Base-by-base conservation (phyloP, 768 basidiomycete genomes). In the Serpula lacrymans region DNA sequence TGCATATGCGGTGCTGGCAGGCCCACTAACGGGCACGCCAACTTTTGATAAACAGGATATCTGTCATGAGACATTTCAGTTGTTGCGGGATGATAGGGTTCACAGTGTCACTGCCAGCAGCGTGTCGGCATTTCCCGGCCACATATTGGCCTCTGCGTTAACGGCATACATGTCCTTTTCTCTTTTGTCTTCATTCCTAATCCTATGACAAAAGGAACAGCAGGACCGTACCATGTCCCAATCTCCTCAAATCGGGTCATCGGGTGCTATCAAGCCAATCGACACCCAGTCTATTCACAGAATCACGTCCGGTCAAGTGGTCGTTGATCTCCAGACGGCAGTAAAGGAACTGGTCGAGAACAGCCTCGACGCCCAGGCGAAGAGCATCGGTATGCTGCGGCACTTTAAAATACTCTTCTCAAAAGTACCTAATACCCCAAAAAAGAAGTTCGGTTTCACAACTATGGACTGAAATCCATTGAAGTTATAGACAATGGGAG, bases 321-420 rank as follows among this genome's bases (percentile, higher is more conserved):
- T 98, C 1, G 73, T 94, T 20, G 92, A 96, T 58, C 76, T 98
- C 1, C 91, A 93, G 57, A 88, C 87, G 0, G 91, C 92, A 2
- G 83, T 97, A 43, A 99, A 98, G 59, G 96, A 99, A 60, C 78
- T 98, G 7, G 78, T 99, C 2, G 96, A 99, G 64, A 99, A 99
- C 59, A 88, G 90, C 43, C 67, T 97, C 21, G 96, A 99, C 59
- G 93, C 96, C 1, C 87, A 86, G 0, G 89, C 93, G 0, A 92
- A 87, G 0, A 80, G 66, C 49, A 78, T 99, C 29, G 94, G 95
- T 88, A 32, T 22, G 82, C 53, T 14, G 20, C 18, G 3, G 17
- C 24, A 17, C 10, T 27, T 21, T 42, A 17, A 27, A 20, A 14
- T 23, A 11, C 14, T 13, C 30, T 27, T n/a, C 16, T 40, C 22